Percentiles rank a stretch among this genome's conserved stretches.
Evolutionary conservation across 2,329 filamentous ascomycete species (phyloP).

Genomic region (Camillea tinctor): DNA sequence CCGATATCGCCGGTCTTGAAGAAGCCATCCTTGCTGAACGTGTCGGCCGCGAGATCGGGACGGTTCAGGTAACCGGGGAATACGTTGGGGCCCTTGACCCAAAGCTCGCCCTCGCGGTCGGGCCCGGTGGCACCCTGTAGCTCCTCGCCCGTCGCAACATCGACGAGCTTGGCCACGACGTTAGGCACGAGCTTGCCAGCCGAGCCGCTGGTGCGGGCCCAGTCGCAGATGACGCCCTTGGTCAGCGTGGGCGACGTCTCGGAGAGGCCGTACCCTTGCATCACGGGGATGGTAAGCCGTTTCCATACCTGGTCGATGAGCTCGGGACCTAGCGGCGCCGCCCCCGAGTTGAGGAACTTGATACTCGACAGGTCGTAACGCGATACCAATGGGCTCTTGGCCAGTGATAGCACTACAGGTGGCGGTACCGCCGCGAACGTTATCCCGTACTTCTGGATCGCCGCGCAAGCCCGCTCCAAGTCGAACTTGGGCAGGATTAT

Average conservation of each 20-base stretch:
- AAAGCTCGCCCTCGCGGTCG: slow-evolving; percentile 68
- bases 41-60: slow-evolving; percentile 65
- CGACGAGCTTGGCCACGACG: slow-evolving; percentile 79
- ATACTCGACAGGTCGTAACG: slow-evolving; percentile 79
- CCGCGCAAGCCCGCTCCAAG: slow-evolving; percentile 71
- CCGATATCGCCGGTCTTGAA: slow-evolving; percentile 91
- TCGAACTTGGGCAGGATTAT: slow-evolving; percentile 80
- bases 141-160: slow-evolving; percentile 53
- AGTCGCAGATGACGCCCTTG: slow-evolving; percentile 71
- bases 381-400: slow-evolving; percentile 73
- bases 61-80: slow-evolving; percentile 79
- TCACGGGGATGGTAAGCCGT: slow-evolving; percentile 74
- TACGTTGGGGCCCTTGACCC: slow-evolving; percentile 77
- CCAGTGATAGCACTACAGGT: slow-evolving; percentile 76
- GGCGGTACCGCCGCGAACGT: slow-evolving; percentile 83
- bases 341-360: slow-evolving; percentile 83
- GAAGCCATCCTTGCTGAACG: slow-evolving; percentile 74
- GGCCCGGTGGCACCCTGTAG: slow-evolving; percentile 42
- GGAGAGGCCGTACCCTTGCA: slow-evolving; percentile 89
- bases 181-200: slow-evolving; percentile 78
- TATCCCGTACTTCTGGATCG: slow-evolving; percentile 72
- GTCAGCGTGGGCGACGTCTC: slow-evolving; percentile 83
- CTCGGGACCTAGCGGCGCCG: slow-evolving; percentile 79
- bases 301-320: slow-evolving; percentile 74
- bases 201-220: slow-evolving; percentile 72